phyloP scores from a whole-genome alignment of 176 grass and related monocot genomes.

The Oryza brachyantha region DNA sequence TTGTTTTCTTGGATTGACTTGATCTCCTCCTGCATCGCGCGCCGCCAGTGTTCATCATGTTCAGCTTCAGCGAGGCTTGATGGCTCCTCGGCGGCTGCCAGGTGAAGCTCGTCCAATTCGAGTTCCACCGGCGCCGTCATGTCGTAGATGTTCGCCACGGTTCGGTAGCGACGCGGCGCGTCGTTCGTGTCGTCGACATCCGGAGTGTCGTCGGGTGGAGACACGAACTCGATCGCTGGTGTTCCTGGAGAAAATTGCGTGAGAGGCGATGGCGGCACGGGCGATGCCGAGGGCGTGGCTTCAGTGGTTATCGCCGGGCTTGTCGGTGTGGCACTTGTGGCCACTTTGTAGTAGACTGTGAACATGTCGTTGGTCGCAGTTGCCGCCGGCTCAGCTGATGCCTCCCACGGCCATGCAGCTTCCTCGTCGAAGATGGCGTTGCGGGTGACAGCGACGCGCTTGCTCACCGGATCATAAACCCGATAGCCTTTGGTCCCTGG shows the following conservation, averaged over 20 bases:
- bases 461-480: not conserved
- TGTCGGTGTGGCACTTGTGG: not conserved
- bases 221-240: not conserved
- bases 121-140: not conserved
- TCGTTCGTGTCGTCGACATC: not conserved
- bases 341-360: not conserved
- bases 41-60: not conserved
- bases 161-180: not conserved
- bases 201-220: not conserved
- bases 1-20: not conserved
- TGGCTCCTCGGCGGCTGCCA: not conserved
- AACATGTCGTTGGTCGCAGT: not conserved
- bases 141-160: not conserved
- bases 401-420: not conserved
- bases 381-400: fast-evolving
- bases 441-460: not conserved
- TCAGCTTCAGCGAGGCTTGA: not conserved
- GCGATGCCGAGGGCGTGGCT: not conserved
- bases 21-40: not conserved
- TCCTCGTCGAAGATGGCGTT: not conserved
- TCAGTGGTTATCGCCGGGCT: too few species aligned
- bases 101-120: not conserved
- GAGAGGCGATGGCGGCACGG: too few species aligned
- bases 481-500: not conserved
- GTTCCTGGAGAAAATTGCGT: too few species aligned